phyloP scores from a whole-genome alignment of 2,329 filamentous ascomycete genomes.

The Ascochyta pisi region DNA sequence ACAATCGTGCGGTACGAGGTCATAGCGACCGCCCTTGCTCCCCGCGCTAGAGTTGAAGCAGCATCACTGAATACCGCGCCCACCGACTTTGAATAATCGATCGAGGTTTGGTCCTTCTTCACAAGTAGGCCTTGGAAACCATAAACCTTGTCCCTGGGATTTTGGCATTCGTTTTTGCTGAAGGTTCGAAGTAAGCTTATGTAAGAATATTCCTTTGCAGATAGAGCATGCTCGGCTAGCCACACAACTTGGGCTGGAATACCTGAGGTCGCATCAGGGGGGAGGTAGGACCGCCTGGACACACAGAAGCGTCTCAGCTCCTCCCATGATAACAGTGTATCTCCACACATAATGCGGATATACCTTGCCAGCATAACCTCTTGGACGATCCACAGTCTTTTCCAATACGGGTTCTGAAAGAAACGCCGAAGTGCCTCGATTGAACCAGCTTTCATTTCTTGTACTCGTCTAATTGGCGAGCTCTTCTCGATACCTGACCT shows the following conservation, averaged over 20 bases:
- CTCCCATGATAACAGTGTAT: background rate
- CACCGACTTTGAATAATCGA: background rate
- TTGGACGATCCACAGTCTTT: background rate
- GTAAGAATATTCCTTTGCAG: background rate
- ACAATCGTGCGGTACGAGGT: no score
- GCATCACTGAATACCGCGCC: background rate
- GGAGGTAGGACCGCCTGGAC: background rate
- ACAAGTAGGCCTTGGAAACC: background rate
- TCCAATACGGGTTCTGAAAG: background rate
- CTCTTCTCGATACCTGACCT: background rate
- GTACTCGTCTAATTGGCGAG: background rate
- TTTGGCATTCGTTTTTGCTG: background rate
- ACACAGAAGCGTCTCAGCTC: background rate
- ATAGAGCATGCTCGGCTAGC: background rate
- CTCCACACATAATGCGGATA: background rate
- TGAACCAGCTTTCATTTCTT: background rate
- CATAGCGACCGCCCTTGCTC: no score
- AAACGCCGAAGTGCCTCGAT: background rate
- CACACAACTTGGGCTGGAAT: background rate
- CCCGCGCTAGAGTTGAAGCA: no score
- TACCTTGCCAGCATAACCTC: background rate
- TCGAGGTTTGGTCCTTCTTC: background rate
- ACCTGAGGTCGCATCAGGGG: no score
- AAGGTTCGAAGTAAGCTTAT: background rate
- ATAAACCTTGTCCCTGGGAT: background rate